phyloP scores from a whole-genome alignment of 2,329 filamentous ascomycete species.

The Penicillium sp. region DNA sequence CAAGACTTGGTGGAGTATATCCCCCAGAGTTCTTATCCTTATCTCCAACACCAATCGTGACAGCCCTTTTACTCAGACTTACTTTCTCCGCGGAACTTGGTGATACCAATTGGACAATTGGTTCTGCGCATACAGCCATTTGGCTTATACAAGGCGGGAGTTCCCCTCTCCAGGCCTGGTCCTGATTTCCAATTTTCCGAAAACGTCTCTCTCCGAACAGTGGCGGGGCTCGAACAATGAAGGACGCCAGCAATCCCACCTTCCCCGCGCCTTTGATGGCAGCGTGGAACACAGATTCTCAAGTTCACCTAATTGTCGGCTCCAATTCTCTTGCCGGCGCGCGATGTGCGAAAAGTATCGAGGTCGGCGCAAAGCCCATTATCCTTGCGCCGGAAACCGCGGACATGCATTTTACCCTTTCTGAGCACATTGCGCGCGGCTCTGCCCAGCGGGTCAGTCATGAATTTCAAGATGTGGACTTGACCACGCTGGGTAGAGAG shows the following conservation, averaged over 20 bases:
- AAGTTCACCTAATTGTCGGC: constrained; percentile 80
- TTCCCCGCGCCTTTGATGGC: constrained; percentile 38
- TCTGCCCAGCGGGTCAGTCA: constrained; percentile 44
- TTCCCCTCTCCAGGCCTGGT: background rate
- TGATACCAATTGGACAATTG: background rate
- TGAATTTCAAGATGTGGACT: constrained; percentile 68
- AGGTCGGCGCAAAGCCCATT: constrained; percentile 78
- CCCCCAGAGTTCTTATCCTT: constrained; percentile 1
- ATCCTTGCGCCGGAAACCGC: constrained; percentile 70
- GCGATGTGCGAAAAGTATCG: constrained; percentile 75
- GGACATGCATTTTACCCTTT: constrained; percentile 60
- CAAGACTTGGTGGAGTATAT: background rate
- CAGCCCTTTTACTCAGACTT: constrained; percentile 23
- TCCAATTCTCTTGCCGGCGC: constrained; percentile 84
- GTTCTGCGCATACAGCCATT: background rate
- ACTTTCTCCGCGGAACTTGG: constrained; percentile 26
- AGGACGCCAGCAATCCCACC: constrained; percentile 26
- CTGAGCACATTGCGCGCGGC: constrained; percentile 46
- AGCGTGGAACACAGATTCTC: constrained; percentile 42
- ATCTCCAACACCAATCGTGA: constrained; percentile 26
- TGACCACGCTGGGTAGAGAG: constrained; percentile 74
- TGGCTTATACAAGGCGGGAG: background rate
- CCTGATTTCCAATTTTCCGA: background rate
- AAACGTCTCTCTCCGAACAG: background rate
- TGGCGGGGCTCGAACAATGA: constrained; percentile 31